These are phyloP conservation scores for Salix dunnii DNA, from an alignment of 345 rosid genomes.

Conservation along the genomic window DNA sequence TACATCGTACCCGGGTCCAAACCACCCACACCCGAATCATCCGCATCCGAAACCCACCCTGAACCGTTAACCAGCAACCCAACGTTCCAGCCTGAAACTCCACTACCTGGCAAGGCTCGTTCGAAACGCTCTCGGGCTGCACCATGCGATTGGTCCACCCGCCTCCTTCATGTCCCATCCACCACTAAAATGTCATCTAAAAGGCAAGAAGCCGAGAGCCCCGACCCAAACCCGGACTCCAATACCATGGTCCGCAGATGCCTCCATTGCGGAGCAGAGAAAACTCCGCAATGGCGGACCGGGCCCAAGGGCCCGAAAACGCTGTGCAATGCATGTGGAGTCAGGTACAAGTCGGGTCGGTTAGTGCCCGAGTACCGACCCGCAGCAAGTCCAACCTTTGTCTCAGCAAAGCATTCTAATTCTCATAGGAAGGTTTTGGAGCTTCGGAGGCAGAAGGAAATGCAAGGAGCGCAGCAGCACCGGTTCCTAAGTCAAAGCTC, in stretches of 20 bases:
- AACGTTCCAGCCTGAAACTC: conserved; percentile 44
- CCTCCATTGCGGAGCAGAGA: conserved; percentile 62
- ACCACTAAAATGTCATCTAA: conserved; percentile 11
- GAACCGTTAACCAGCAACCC: conserved; percentile 22
- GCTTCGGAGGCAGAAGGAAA: conserved; percentile 60
- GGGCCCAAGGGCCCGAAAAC: conserved; percentile 82
- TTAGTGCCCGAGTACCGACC: conserved; percentile 74
- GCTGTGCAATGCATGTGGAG: conserved; percentile 74
- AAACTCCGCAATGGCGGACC: conserved; percentile 79
- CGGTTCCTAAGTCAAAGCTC: conserved; percentile 45
- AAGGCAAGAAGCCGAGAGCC: conserved; percentile 20
- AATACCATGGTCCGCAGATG: conserved; percentile 40
- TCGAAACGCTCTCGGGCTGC: conserved; percentile 63
- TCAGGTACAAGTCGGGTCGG: conserved; percentile 73
- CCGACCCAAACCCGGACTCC: not conserved
- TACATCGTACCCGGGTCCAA: conserved; percentile 44
- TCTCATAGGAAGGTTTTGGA: conserved; percentile 79
- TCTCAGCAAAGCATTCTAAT: conserved; percentile 60
- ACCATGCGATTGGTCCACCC: conserved; percentile 70
- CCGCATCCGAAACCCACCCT: conserved; percentile 35
- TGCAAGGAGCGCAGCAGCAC: conserved; percentile 40
- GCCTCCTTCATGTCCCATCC: conserved; percentile 48
- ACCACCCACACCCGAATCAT: conserved; percentile 45
- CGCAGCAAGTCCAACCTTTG: conserved; percentile 70
- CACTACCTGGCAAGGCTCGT: conserved; percentile 59